Base-by-base conservation (phyloP, 169 alveolate species). In the Cryptosporidium sp. region DNA sequence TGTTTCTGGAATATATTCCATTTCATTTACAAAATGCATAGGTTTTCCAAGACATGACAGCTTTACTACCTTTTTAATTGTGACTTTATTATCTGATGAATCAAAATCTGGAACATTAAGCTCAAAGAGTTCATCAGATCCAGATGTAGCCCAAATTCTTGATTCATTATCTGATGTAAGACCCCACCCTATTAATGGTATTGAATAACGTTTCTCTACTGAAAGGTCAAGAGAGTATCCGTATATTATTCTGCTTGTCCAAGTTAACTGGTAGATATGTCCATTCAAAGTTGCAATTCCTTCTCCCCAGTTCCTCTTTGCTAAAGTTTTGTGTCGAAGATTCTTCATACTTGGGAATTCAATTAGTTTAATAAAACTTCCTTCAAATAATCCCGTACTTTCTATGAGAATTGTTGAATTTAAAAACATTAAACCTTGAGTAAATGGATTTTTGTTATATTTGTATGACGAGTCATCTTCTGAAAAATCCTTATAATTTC, bases 321-420 rank as follows among this genome's bases (percentile, higher is more conserved):
- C 26, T 18, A 80, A 43, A 16, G 37, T 16, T 4, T 52, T 58
- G 55, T 80, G 89, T 14, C 43, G 21, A 16, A 80, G 0, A 23
- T 65, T 41, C 33, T 43, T 80, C 89, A 80, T 80, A 31, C 80
- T 80, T 21, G 89, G 89, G 35, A 61, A 80, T 61, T 80, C 89
- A 12, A 80, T 29, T 12, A 65, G 48, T 29, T 48, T 80, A 6
- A 80, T 61, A 43, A 80, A 80, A 48, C 89, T 65, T 9, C 89
- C 89, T 67, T 41, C 35, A 31, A 59, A 62, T 43, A 62, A 29
- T 23, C 89, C 89, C 26, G 89, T 80, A 48, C 89, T 80, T 29
- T 80, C 89, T 29, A 80, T 39, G 7, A 80, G 51, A 43, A 23
- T 43, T 12, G 69, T 62, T 4, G 89, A 62, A 48, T 80, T 80